Conservation (phyloP, 306 rosid species). For the Biancaea sappan region DNA sequence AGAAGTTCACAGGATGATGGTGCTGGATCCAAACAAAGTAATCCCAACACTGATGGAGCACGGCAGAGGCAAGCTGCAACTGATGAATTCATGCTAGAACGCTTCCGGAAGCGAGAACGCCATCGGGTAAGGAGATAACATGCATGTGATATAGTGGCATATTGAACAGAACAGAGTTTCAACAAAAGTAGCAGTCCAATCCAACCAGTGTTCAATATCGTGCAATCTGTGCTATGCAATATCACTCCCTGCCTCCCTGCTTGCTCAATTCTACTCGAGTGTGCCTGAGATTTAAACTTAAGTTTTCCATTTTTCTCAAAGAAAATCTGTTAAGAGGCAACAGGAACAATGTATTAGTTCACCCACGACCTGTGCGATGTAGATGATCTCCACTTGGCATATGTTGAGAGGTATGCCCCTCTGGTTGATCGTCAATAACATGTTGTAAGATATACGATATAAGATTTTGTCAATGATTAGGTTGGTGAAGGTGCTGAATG, state of each 20-base stretch:
- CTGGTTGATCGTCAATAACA: conserved; percentile 4
- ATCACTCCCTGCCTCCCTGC: background rate
- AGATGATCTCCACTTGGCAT: background rate
- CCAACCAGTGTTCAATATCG: conserved; percentile 5
- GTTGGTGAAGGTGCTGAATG: background rate
- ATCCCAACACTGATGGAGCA: conserved; percentile 54
- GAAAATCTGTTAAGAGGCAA: background rate
- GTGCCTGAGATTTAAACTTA: background rate
- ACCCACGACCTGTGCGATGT: background rate
- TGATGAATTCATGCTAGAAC: conserved; percentile 89
- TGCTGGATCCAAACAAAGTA: conserved; percentile 62
- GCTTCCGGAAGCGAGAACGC: conserved; percentile 96
- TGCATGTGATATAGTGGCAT: conserved; percentile 29
- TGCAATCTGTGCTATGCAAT: conserved; percentile 1
- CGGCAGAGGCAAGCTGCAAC: conserved; percentile 96
- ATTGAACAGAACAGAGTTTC: background rate
- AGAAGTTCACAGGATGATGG: conserved; percentile 65
- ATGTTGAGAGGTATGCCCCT: background rate
- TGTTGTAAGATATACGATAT: background rate
- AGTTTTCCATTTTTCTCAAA: background rate
- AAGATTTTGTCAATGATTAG: conserved; percentile 4
- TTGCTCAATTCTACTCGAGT: conserved; percentile 20
- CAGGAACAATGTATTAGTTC: background rate
- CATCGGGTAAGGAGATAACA: conserved; percentile 77
- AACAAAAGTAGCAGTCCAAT: background rate